Evolutionary conservation across 768 basidiomycete genomes (phyloP).

Genomic region (Pisolithus sp.): DNA sequence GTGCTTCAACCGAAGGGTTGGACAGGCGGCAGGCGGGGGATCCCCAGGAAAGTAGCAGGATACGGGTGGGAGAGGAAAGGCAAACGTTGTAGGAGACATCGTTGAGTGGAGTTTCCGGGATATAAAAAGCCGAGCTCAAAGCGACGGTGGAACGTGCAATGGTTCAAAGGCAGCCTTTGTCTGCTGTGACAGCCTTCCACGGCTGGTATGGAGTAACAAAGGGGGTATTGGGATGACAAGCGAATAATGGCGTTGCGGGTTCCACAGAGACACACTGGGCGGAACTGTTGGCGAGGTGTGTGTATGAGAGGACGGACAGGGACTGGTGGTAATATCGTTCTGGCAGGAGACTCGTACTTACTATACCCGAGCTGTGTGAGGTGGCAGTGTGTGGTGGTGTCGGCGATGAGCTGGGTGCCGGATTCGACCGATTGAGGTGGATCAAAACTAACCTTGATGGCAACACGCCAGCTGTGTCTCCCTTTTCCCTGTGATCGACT

Average conservation of each 20-base stretch:
- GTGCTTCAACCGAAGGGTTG: conserved; percentile 12
- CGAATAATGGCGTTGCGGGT: neutral
- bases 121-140: conserved; percentile 15
- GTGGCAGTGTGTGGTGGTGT: neutral
- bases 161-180: conserved; percentile 18
- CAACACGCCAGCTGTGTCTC: neutral
- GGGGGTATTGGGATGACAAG: conserved; percentile 16
- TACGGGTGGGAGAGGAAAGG: conserved; percentile 10
- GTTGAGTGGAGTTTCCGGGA: conserved; percentile 6
- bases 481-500: too few species aligned
- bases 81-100: conserved; percentile 15
- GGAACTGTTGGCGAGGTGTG: neutral
- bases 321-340: neutral
- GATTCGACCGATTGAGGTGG: conserved; percentile 6
- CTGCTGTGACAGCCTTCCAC: conserved; percentile 3
- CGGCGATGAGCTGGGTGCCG: neutral
- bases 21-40: conserved; percentile 1
- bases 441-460: conserved; percentile 10
- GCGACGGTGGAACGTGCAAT: conserved; percentile 15
- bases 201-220: neutral
- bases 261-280: neutral
- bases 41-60: conserved; percentile 11
- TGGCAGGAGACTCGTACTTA: neutral
- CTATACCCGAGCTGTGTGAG: neutral
- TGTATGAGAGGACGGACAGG: neutral